Conservation (phyloP, 2,329 filamentous ascomycete species). For the Cryphonectria naterciae region DNA sequence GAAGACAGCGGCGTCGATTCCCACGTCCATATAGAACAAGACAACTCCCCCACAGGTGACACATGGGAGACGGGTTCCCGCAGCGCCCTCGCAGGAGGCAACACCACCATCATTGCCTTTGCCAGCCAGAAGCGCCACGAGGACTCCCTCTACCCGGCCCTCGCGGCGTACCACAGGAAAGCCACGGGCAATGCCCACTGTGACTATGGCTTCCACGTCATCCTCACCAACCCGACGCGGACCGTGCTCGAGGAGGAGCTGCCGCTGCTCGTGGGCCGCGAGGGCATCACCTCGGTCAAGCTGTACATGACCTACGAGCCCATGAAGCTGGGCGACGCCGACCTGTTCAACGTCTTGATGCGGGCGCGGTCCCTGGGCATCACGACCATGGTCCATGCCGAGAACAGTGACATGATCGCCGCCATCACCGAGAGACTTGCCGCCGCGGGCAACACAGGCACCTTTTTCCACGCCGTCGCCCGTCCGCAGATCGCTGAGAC, state of each 20-base stretch:
- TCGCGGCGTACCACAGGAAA: conserved; percentile 24
- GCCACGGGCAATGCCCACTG: conserved; percentile 43
- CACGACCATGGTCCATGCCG: conserved; percentile 54
- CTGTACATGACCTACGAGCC: conserved; percentile 52
- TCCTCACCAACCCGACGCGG: conserved; percentile 50
- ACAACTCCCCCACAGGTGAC: conserved; percentile 39
- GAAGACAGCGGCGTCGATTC: conserved; percentile 41
- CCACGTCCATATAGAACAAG: conserved; percentile 44
- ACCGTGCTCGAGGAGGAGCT: conserved; percentile 49
- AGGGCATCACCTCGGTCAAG: conserved; percentile 48
- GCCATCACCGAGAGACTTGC: conserved; percentile 37
- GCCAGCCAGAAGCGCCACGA: conserved; percentile 54
- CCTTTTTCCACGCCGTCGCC: conserved; percentile 51
- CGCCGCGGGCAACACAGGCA: conserved; percentile 24
- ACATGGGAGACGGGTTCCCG: conserved; percentile 50
- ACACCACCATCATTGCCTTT: conserved; percentile 61
- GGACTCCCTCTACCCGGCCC: conserved; percentile 41
- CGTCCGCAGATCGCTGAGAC: conserved; percentile 51
- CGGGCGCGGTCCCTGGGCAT: conserved; percentile 45
- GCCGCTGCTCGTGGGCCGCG: conserved; percentile 38
- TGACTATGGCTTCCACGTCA: conserved; percentile 61
- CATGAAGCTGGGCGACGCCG: conserved; percentile 43
- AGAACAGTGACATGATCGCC: conserved; percentile 52
- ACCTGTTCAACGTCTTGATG: conserved; percentile 48
- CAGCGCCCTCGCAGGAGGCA: conserved; percentile 60